These are phyloP conservation scores for Malassezia cuniculi DNA, from an alignment of 1,284 basidiomycete genomes.

Conservation along the genomic window DNA sequence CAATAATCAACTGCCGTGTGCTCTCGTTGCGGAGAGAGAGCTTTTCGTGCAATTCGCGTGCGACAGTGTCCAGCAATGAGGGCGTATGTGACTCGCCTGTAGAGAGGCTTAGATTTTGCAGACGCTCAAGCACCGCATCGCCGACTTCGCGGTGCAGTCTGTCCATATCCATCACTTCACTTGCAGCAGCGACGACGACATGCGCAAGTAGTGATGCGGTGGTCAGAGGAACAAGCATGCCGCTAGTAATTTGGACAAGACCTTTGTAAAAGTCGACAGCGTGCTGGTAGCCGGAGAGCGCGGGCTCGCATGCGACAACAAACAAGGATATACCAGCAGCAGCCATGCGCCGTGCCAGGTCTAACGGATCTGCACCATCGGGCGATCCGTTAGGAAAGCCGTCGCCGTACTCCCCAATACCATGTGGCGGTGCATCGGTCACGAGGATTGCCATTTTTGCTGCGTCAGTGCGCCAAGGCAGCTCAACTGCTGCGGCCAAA, in stretches of 20 bases:
- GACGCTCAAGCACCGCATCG: conserved; percentile 77
- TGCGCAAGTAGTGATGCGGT: conserved; percentile 91
- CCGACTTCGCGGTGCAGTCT: conserved; percentile 85
- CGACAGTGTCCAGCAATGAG: conserved; percentile 72
- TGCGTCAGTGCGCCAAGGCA: conserved; percentile 65
- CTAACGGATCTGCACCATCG: conserved; percentile 67
- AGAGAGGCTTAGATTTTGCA: conserved; percentile 57
- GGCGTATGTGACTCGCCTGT: conserved; percentile 55
- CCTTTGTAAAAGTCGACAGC: conserved; percentile 75
- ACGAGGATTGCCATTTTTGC: conserved; percentile 73
- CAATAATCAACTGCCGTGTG: conserved; percentile 89
- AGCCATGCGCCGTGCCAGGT: conserved; percentile 78
- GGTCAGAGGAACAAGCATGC: conserved; percentile 83
- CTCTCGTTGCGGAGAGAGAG: conserved; percentile 82
- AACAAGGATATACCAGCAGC: conserved; percentile 53
- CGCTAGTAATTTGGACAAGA: conserved; percentile 49
- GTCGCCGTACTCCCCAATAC: conserved; percentile 56
- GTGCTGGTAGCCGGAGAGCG: conserved; percentile 58
- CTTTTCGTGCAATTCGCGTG: conserved; percentile 78
- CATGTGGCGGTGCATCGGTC: conserved; percentile 94
- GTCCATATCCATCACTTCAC: conserved; percentile 96
- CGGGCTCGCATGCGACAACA: conserved; percentile 86
- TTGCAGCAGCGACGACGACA: conserved; percentile 88
- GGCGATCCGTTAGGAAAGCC: conserved; percentile 51
- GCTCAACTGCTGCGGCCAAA: conserved; percentile 56